Evolutionary conservation across 1,139 yeast genomes (phyloP), one percentile per base, ranked within the genome.

Genomic region (Debaryomyces fabryi): DNA sequence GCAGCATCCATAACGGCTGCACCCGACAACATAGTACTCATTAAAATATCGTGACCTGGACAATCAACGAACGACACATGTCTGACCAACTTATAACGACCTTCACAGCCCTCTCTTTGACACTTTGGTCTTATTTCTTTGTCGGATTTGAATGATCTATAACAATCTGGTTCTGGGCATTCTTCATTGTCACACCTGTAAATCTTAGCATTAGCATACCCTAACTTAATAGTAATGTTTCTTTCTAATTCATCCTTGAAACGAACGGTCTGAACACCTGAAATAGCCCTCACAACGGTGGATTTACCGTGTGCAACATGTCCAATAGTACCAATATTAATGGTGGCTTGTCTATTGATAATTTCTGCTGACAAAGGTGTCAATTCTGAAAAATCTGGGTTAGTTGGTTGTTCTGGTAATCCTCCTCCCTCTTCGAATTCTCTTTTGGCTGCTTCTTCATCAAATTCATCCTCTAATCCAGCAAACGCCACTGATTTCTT

Each of bases 1-100:
- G 99, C 99, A 50, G 99, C 99, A 72, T 95, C 99, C 99, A 95
- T 95, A 58, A 95, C 99, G 13, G 99, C 99, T 37, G 99, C 99
- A 69, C 99, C 99, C 44, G 98, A 92, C 83, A 95, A 86, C 99
- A 95, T 95, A 59, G 99, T 95, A 81, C 98, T 91, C 99, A 95
- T 95, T 70, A 95, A 86, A 78, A 95, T 93, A 80, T 95, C 99
- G 88, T 95, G 99, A 69, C 99, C 99, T 51, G 99, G 99, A 78
- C 99, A 95, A 79, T 95, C 99, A 52, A 95, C 99, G 63, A 95
- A 95, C 6, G 97, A 91, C 49, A 95, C 99, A 68, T 95, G 99
- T 74, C 99, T 90, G 44, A 91, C 84, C 58, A 95, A 79, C 63
- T 83, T 82, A 72, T 91, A 92, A 67, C 96, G 88, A 53, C 97